Evolutionary conservation across 345 rosid genomes (phyloP).

Genomic region (Murraya koenigii): DNA sequence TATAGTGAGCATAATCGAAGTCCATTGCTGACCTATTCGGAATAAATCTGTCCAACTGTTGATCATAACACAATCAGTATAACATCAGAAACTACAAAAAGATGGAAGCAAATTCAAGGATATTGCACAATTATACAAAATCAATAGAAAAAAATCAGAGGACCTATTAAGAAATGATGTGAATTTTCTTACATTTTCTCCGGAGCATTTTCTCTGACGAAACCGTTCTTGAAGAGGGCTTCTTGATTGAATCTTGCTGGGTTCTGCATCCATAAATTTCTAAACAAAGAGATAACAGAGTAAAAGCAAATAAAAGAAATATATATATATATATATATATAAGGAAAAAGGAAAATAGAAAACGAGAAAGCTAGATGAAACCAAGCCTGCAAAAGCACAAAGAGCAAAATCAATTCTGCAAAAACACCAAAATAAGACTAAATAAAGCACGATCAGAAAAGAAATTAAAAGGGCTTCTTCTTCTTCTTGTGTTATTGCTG

Average conservation of each 20-base stretch:
- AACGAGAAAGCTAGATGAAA: neutral
- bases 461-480: neutral
- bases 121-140: neutral
- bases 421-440: neutral
- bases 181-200: slow-evolving; percentile 27
- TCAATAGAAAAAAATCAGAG: neutral
- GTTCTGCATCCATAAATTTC: slow-evolving; percentile 33
- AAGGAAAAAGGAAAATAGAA: neutral
- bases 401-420: neutral
- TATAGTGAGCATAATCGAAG: slow-evolving; percentile 37
- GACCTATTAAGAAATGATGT: neutral
- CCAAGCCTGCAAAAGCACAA: neutral
- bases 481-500: neutral
- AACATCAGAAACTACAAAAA: neutral
- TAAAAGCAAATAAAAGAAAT: neutral
- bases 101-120: neutral
- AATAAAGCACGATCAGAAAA: neutral
- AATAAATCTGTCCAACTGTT: slow-evolving; percentile 50
- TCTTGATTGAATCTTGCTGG: slow-evolving; percentile 23
- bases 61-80: neutral
- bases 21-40: slow-evolving; percentile 48
- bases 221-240: slow-evolving; percentile 34
- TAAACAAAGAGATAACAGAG: neutral
- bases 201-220: slow-evolving; percentile 20
- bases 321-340: no score